Conservation (phyloP, 345 rosid species). For the Stellera chamaejasme region DNA sequence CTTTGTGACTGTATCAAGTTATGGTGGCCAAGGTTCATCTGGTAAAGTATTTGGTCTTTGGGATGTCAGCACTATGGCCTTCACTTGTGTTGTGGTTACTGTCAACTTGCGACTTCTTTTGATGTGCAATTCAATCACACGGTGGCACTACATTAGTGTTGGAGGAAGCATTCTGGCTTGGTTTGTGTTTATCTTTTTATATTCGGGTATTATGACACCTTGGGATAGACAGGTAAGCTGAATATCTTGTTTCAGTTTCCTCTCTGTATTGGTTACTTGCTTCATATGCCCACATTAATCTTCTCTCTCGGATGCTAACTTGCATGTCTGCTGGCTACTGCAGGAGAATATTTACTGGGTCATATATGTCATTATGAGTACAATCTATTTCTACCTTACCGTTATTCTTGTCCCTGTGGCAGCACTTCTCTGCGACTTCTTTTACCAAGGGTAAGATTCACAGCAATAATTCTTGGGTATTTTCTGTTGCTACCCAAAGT, state of each 20-base stretch:
- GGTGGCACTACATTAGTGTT: slow-evolving; percentile 81
- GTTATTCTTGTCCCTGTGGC: slow-evolving; percentile 73
- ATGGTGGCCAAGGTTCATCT: slow-evolving; percentile 50
- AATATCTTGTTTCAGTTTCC: not conserved
- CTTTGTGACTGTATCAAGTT: slow-evolving; percentile 55
- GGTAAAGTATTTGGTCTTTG: slow-evolving; percentile 89
- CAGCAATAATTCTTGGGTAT: no score
- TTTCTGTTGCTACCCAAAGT: no score
- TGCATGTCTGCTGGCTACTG: slow-evolving; percentile 15
- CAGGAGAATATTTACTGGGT: slow-evolving; percentile 83
- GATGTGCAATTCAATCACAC: slow-evolving; percentile 90
- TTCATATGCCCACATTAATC: slow-evolving; percentile 6
- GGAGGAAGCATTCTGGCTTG: slow-evolving; percentile 92
- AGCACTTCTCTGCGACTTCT: slow-evolving; percentile 90
- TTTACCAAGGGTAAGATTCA: slow-evolving; percentile 68
- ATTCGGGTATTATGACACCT: slow-evolving; percentile 49
- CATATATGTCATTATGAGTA: slow-evolving; percentile 84
- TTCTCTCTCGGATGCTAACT: not conserved
- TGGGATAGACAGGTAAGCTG: slow-evolving; percentile 29
- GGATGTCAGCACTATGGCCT: slow-evolving; percentile 98
- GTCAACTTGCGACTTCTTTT: slow-evolving; percentile 91
- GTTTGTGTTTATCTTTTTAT: slow-evolving; percentile 68
- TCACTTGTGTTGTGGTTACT: slow-evolving; percentile 87
- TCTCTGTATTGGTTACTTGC: not conserved
- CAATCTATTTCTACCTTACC: slow-evolving; percentile 75